Conservation (phyloP, 805 yeast species). For the Wickerhamiella lipophila region DNA sequence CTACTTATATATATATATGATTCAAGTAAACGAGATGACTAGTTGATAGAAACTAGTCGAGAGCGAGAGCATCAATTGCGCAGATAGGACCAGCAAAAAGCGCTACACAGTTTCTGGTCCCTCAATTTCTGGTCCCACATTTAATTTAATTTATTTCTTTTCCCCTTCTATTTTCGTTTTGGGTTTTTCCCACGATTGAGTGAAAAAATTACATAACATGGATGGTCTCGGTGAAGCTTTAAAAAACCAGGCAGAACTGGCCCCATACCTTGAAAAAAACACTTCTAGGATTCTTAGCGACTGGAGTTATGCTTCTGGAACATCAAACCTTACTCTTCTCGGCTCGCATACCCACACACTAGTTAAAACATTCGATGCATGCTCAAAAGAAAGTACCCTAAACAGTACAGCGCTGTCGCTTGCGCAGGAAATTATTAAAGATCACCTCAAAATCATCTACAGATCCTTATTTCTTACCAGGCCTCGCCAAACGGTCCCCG, state of each 20-base stretch:
- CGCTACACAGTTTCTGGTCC: no score
- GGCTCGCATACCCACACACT: conserved; percentile 18
- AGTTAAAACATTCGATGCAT: conserved; percentile 13
- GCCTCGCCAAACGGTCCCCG: conserved; percentile 48
- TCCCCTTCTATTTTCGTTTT: neutral
- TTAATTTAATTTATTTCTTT: neutral
- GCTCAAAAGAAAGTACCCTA: conserved; percentile 2
- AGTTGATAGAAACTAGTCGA: no score
- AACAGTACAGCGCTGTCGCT: conserved; percentile 22
- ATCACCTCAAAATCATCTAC: conserved; percentile 51
- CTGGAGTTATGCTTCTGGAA: conserved; percentile 22
- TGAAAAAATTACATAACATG: conserved; percentile 8
- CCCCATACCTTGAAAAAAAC: conserved; percentile 4
- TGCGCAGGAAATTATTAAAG: conserved; percentile 41
- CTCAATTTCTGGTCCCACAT: neutral
- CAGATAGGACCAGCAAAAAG: no score
- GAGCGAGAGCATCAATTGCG: no score
- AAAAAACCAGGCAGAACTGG: neutral
- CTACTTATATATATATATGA: neutral
- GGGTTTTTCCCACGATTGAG: no score
- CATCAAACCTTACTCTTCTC: conserved; percentile 18
- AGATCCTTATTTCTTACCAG: conserved; percentile 49
- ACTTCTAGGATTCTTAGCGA: conserved; percentile 15
- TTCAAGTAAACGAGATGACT: no score
- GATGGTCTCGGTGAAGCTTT: conserved; percentile 3